Conservation (phyloP, 2,329 filamentous ascomycete species). For the Neopestalotiopsis rosae region DNA sequence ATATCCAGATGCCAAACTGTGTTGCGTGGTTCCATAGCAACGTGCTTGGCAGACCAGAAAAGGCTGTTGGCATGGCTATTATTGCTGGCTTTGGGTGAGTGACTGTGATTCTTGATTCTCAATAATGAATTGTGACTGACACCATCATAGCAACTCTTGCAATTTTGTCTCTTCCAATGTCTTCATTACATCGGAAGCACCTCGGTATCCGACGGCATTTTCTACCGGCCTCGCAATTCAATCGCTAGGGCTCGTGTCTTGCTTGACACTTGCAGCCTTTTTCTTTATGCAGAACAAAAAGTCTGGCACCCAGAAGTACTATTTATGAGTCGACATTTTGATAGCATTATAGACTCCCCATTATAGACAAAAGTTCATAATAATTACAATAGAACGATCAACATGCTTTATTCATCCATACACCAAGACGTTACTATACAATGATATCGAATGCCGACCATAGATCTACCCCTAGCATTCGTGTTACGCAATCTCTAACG, state of each 20-base stretch:
- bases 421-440: too few relatives aligned
- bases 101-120: background rate
- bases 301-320: slow-evolving; percentile 6
- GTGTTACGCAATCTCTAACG: background rate
- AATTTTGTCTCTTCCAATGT: slow-evolving; percentile 14
- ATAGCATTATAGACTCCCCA: background rate
- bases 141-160: background rate
- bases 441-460: too few relatives aligned
- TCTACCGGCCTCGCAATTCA: slow-evolving; percentile 2
- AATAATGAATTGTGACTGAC: background rate
- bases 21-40: slow-evolving; percentile 14
- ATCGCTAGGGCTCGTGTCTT: background rate
- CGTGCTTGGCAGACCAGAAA: slow-evolving; percentile 8
- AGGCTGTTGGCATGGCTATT: slow-evolving; percentile 13
- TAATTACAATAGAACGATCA: background rate
- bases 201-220: slow-evolving; percentile 3
- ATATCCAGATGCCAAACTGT: slow-evolving; percentile 14
- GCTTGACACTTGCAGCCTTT: slow-evolving; percentile 1
- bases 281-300: background rate
- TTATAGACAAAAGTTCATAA: background rate
- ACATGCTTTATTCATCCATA: too few relatives aligned
- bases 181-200: slow-evolving; percentile 6
- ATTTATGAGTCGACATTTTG: background rate
- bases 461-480: too few relatives aligned
- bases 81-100: slow-evolving; percentile 15